Evolutionary conservation across 1,284 basidiomycete genomes (phyloP), one percentile per base, ranked within the genome.

Genomic region (Papiliotrema laurentii): DNA sequence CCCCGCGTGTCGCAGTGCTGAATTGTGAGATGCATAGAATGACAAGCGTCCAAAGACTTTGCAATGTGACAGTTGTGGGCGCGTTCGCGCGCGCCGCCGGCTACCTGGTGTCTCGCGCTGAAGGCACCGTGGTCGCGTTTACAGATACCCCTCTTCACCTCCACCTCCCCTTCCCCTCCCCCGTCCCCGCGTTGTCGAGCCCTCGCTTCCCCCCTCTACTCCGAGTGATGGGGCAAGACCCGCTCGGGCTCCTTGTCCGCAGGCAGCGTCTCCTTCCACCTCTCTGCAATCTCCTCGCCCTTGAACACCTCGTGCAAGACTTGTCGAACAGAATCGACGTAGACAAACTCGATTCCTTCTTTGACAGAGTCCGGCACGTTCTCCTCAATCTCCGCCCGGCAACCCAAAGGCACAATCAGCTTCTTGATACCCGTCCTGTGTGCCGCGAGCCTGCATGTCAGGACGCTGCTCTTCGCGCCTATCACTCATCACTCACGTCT

Each of bases 321-420:
- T 74, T 94, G 87, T 57, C 80, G 79, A 45, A 93, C 88, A 62
- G 89, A 86, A 66, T 94, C 89, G 43, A 94, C 92, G 48, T 73
- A 96, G 50, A 94, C 87, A 61, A 97, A 90, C 47, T 84, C 81
- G 56, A 96, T 91, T 22, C 91, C 92, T 14, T 83, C 85, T 80
- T 96, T 96, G 57, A 96, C 91, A 63, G 89, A 92, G 61, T 84
- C 85, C 0, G 90, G 91, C 0, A 96, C 92, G 66, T 96, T 96
- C 76, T 91, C 89, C 74, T 96, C 89, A 34, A 97, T 92, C 67
- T 96, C 91, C 0, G 87, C 83, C 34, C 85, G 83, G 71, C 91
- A 92, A 2, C 86, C 91, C 22, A 81, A 82, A 0, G 92, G 92
- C 1, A 89, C 89, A 22, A 93, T 76, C 54, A 93, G 65, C 58